These are phyloP conservation scores for Psidium guajava DNA, from an alignment of 345 rosid species.

Conservation along the genomic window DNA sequence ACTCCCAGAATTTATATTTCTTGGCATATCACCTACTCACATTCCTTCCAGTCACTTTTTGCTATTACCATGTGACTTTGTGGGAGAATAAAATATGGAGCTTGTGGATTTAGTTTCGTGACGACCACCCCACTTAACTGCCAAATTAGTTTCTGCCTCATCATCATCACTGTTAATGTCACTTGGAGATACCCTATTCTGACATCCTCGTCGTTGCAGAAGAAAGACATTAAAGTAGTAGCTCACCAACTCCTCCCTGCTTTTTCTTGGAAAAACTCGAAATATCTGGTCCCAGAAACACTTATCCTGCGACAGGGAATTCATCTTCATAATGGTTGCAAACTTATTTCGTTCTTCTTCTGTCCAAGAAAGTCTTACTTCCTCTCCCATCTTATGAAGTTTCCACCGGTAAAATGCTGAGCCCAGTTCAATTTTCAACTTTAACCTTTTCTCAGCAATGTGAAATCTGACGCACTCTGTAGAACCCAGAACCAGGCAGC, in stretches of 20 bases:
- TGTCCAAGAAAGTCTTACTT: slow-evolving; percentile 41
- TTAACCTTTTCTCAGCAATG: slow-evolving; percentile 29
- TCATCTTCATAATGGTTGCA: slow-evolving; percentile 25
- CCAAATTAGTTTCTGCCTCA: slow-evolving; percentile 10
- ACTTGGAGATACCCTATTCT: slow-evolving; percentile 41
- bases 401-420: slow-evolving; percentile 51
- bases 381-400: slow-evolving; percentile 70
- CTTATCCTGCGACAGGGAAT: slow-evolving; percentile 20
- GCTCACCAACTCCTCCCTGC: slow-evolving; percentile 49
- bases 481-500: slow-evolving; percentile 57
- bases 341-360: slow-evolving; percentile 42
- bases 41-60: background rate
- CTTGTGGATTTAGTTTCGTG: background rate
- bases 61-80: background rate
- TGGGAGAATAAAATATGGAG: slow-evolving; percentile 10
- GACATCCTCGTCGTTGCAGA: slow-evolving; percentile 63
- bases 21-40: background rate
- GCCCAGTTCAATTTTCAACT: slow-evolving; percentile 57
- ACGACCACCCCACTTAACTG: background rate
- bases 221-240: slow-evolving; percentile 71
- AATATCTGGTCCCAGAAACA: slow-evolving; percentile 38
- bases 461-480: slow-evolving; percentile 72
- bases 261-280: slow-evolving; percentile 32
- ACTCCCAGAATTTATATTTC: background rate
- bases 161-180: slow-evolving; percentile 64